A percentile compares a stretch with the other conserved stretches of the same genome.
Conservation (phyloP, 495 filamentous ascomycete species). For the Aspergillus ellipticus region DNA sequence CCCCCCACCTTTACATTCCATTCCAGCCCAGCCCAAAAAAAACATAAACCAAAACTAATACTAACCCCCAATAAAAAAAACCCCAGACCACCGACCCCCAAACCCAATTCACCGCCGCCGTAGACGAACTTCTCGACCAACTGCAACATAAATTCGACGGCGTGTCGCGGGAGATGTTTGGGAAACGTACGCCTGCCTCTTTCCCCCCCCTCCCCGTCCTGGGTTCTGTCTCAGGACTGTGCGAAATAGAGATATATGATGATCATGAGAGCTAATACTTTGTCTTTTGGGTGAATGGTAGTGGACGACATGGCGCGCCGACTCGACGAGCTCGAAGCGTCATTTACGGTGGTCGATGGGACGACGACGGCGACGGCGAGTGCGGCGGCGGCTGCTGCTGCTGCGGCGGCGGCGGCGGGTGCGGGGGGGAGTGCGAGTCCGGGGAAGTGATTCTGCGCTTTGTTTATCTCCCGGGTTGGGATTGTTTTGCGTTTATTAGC, state of each 20-base stretch:
- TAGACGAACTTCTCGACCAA: constrained; percentile 82
- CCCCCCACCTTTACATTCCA: too few relatives aligned
- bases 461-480: too few relatives aligned
- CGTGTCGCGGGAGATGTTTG: constrained; percentile 78
- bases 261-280: not conserved
- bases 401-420: not conserved
- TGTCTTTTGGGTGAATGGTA: constrained; percentile 28
- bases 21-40: not conserved
- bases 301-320: constrained; percentile 96
- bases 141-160: constrained; percentile 79
- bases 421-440: constrained; percentile 7
- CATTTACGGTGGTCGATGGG: constrained; percentile 30
- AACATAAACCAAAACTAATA: not conserved
- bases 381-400: not conserved
- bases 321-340: constrained; percentile 80
- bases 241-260: not conserved
- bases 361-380: constrained; percentile 4
- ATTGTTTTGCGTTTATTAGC: too few relatives aligned
- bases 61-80: too few relatives aligned
- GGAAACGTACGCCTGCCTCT: constrained; percentile 63
- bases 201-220: not conserved
- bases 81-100: constrained; percentile 39
- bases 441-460: constrained; percentile 23
- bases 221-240: not conserved
- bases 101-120: constrained; percentile 66